A percentile compares a stretch with the other conserved stretches of the same genome.
These are phyloP conservation scores for Hawksworthiomyces lignivorus DNA, from an alignment of 2,329 filamentous ascomycete species.

Conservation along the genomic window DNA sequence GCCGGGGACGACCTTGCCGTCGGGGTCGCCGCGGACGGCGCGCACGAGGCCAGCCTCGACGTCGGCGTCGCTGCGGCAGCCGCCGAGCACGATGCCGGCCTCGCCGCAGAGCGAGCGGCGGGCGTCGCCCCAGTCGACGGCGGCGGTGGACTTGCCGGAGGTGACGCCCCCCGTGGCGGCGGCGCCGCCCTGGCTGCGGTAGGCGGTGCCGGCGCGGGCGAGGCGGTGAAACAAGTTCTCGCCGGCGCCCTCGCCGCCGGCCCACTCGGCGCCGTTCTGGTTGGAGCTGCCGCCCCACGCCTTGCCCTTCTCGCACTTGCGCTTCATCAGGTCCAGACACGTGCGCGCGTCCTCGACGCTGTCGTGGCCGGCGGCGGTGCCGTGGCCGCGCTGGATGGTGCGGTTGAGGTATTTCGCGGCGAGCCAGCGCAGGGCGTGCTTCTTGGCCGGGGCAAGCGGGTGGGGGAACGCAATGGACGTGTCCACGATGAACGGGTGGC, in stretches of 20 bases:
- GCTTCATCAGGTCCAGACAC: constrained; percentile 85
- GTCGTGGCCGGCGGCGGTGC: constrained; percentile 66
- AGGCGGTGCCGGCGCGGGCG: constrained; percentile 52
- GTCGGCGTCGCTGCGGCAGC: constrained; percentile 52
- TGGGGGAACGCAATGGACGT: constrained; percentile 87
- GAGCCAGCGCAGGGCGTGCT: constrained; percentile 85
- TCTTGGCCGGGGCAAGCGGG: constrained; percentile 79
- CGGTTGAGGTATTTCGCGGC: constrained; percentile 76
- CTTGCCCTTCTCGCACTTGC: constrained; percentile 91
- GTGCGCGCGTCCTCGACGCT: constrained; percentile 87
- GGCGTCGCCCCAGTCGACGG: constrained; percentile 87
- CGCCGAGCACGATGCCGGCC: constrained; percentile 45
- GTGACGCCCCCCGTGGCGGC: constrained; percentile 48
- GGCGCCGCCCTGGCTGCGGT: constrained; percentile 52
- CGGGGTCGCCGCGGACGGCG: constrained; percentile 50
- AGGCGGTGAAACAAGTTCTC: constrained; percentile 89
- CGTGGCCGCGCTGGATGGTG: constrained; percentile 76
- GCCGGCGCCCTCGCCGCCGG: constrained; percentile 57
- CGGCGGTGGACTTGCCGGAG: constrained; percentile 57
- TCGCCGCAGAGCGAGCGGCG: constrained; percentile 48
- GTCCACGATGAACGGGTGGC: constrained; percentile 90
- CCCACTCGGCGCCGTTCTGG: constrained; percentile 7
- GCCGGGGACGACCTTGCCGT: constrained; percentile 48
- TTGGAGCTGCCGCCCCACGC: constrained; percentile 60
- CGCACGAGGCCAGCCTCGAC: constrained; percentile 48